Conservation (phyloP, 768 basidiomycete species). For the Termitomyces sp. region DNA sequence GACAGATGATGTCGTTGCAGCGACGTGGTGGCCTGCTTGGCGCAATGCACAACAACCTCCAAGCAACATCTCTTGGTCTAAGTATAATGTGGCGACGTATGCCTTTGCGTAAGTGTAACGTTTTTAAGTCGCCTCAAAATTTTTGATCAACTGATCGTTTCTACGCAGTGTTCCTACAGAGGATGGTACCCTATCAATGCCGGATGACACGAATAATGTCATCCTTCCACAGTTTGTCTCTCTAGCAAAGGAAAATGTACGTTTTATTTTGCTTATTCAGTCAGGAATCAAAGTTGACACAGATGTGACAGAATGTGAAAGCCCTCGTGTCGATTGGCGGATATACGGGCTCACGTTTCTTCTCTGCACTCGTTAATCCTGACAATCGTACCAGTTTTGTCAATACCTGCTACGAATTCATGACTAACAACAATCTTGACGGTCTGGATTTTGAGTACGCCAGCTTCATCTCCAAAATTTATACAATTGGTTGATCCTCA, state of each 20-base stretch:
- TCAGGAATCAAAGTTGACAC: background rate
- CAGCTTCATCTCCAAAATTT: background rate
- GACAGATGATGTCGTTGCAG: slow-evolving; percentile 33
- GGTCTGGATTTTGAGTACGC: slow-evolving; percentile 53
- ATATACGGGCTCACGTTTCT: slow-evolving; percentile 61
- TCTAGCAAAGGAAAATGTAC: slow-evolving; percentile 37
- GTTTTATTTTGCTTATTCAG: slow-evolving; percentile 4
- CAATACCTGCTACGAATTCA: slow-evolving; percentile 48
- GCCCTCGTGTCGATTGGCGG: slow-evolving; percentile 65
- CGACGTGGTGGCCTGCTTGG: slow-evolving; percentile 59
- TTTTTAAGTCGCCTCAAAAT: background rate
- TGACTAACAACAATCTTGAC: slow-evolving; percentile 45
- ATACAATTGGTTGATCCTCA: background rate
- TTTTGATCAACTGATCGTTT: background rate
- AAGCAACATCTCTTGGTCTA: slow-evolving; percentile 44
- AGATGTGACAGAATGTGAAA: slow-evolving; percentile 39
- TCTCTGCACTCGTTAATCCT: slow-evolving; percentile 54
- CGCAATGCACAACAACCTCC: slow-evolving; percentile 34
- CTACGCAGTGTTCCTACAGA: slow-evolving; percentile 30
- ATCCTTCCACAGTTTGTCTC: slow-evolving; percentile 53
- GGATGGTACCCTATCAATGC: slow-evolving; percentile 25
- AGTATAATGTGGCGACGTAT: slow-evolving; percentile 45
- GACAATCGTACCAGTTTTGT: slow-evolving; percentile 60
- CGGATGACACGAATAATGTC: slow-evolving; percentile 22
- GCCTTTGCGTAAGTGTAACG: slow-evolving; percentile 38